These are phyloP conservation scores for Ceratocystis papillata DNA, from an alignment of 2,329 filamentous ascomycete genomes.

Conservation along the genomic window DNA sequence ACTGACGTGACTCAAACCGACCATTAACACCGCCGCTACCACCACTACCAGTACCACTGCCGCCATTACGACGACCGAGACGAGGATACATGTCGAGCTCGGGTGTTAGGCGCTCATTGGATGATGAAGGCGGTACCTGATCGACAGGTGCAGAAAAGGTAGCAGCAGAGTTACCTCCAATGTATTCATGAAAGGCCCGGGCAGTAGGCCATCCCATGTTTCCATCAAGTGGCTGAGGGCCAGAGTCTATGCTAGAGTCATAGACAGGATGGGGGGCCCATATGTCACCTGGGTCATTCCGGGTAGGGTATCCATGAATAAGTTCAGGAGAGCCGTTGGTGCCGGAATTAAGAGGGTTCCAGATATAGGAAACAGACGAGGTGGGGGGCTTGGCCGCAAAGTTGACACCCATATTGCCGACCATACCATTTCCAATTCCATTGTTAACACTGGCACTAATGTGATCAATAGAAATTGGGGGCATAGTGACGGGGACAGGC, in stretches of 20 bases:
- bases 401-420: too few relatives aligned
- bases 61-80: neutral
- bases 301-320: neutral
- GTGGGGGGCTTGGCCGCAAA: neutral
- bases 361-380: constrained; percentile 6
- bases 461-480: neutral
- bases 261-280: constrained; percentile 8
- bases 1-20: constrained; percentile 10
- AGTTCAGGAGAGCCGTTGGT: constrained; percentile 5
- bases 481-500: neutral
- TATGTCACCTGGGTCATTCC: constrained; percentile 3
- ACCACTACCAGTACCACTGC: neutral
- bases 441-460: neutral
- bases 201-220: neutral
- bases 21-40: neutral
- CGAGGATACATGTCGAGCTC: constrained; percentile 12
- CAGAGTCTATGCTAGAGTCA: neutral
- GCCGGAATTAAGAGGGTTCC: neutral
- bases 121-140: neutral
- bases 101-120: constrained; percentile 8
- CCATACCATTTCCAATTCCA: constrained; percentile 2
- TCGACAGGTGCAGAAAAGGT: neutral
- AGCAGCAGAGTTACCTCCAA: neutral
- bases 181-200: constrained; percentile 8
- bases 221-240: constrained; percentile 5